These are phyloP conservation scores for Xylaria palmicola DNA, from an alignment of 495 filamentous ascomycete genomes.

Conservation along the genomic window DNA sequence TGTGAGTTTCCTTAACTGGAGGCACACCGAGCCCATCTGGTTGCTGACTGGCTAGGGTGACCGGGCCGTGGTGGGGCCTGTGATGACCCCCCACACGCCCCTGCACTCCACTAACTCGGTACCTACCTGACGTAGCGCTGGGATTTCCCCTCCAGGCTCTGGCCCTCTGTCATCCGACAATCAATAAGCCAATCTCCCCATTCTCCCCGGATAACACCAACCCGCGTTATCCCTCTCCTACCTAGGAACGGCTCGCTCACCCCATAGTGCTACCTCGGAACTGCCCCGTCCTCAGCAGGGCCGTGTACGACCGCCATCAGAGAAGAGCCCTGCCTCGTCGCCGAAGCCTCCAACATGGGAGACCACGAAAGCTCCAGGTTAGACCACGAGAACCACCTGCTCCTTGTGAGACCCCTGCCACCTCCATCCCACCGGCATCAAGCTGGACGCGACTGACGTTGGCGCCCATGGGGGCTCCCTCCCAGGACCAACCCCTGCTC, in stretches of 20 bases:
- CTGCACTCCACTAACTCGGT: neutral
- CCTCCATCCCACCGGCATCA: neutral
- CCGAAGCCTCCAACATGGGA: conserved; percentile 35
- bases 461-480: neutral
- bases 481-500: conserved; percentile 90
- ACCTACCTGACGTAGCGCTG: too few species aligned
- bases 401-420: conserved; percentile 37
- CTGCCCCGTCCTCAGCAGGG: too few species aligned
- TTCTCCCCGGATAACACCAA: too few species aligned
- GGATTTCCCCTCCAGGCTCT: too few species aligned
- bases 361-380: conserved; percentile 44
- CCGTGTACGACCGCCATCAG: neutral
- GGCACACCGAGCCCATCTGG: neutral
- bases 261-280: too few species aligned
- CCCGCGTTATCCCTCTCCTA: too few species aligned
- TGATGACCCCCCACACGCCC: neutral
- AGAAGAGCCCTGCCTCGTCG: neutral
- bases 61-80: conserved; percentile 3
- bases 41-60: conserved; percentile 3
- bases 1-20: conserved; percentile 4
- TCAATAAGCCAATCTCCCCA: too few species aligned
- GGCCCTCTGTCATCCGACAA: neutral
- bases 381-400: conserved; percentile 49
- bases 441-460: conserved; percentile 4
- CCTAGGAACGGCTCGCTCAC: too few species aligned